These are phyloP conservation scores for Borealophlyctis nickersoniae DNA, from an alignment of 192 early-diverging fungal species.

Conservation along the genomic window DNA sequence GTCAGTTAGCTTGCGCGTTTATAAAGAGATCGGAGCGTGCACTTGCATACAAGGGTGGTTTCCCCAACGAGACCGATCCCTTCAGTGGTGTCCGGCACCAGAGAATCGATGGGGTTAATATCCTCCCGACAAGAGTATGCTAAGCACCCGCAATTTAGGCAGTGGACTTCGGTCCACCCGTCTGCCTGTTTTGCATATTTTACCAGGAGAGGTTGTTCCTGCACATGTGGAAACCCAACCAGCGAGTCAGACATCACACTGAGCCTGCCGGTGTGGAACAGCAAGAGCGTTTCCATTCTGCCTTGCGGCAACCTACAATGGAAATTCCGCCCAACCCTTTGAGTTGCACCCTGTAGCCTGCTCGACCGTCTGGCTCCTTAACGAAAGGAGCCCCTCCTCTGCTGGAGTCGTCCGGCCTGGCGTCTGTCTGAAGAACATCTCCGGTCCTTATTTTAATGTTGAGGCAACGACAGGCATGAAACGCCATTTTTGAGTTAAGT, in stretches of 20 bases:
- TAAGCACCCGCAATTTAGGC: slow-evolving; percentile 19
- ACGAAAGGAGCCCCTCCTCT: slow-evolving; percentile 8
- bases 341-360: slow-evolving; percentile 11
- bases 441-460: slow-evolving; percentile 18
- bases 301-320: too few species aligned
- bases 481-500: background rate
- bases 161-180: slow-evolving; percentile 19
- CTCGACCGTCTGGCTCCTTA: background rate
- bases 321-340: slow-evolving; percentile 30
- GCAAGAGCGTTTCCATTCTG: background rate
- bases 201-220: slow-evolving; percentile 19
- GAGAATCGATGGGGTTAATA: slow-evolving; percentile 8
- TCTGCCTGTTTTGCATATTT: slow-evolving; percentile 7
- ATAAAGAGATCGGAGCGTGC: too few species aligned
- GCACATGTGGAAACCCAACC: too few species aligned
- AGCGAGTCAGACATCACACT: too few species aligned
- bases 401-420: background rate
- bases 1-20: too few species aligned
- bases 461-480: slow-evolving; percentile 20
- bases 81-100: background rate
- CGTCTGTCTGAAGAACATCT: too few species aligned
- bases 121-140: slow-evolving; percentile 14
- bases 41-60: slow-evolving; percentile 4
- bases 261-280: too few species aligned
- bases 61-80: slow-evolving; percentile 12